Evolutionary conservation across 106 monocot genomes (phyloP).

Genomic region (Agapanthus africanus): DNA sequence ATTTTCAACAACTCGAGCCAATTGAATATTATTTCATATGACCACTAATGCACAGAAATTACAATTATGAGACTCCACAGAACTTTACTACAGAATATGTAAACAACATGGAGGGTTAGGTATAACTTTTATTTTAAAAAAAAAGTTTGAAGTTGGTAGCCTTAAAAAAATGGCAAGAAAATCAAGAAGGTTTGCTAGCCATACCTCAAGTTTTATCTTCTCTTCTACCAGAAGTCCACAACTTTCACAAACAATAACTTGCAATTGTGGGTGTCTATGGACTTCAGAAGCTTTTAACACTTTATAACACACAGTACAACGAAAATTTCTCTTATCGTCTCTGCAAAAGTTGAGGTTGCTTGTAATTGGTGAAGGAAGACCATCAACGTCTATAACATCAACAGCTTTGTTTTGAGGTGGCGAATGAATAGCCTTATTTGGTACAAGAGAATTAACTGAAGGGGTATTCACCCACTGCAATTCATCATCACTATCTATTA

Average conservation of each 20-base stretch:
- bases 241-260: slow-evolving; percentile 67
- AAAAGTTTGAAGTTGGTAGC: not conserved
- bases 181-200: not conserved
- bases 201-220: slow-evolving; percentile 54
- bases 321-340: slow-evolving; percentile 18
- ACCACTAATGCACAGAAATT: not conserved
- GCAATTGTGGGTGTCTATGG: slow-evolving; percentile 61
- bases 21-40: not conserved
- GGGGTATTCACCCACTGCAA: slow-evolving; percentile 10
- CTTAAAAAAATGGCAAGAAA: not conserved
- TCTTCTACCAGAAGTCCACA: slow-evolving; percentile 56
- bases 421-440: slow-evolving; percentile 12
- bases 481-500: slow-evolving; percentile 79
- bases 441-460: not conserved
- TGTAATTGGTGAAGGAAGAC: slow-evolving; percentile 31
- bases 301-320: slow-evolving; percentile 67
- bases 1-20: not conserved
- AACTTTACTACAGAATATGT: not conserved
- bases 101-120: not conserved
- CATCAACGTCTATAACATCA: slow-evolving; percentile 81
- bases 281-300: slow-evolving; percentile 41
- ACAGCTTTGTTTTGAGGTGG: slow-evolving; percentile 17
- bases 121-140: no score
- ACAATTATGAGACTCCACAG: not conserved
- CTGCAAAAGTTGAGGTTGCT: slow-evolving; percentile 3